Evolutionary conservation across 306 rosid genomes (phyloP), one percentile per base, ranked within the genome.

Genomic region (Parietaria judaica): DNA sequence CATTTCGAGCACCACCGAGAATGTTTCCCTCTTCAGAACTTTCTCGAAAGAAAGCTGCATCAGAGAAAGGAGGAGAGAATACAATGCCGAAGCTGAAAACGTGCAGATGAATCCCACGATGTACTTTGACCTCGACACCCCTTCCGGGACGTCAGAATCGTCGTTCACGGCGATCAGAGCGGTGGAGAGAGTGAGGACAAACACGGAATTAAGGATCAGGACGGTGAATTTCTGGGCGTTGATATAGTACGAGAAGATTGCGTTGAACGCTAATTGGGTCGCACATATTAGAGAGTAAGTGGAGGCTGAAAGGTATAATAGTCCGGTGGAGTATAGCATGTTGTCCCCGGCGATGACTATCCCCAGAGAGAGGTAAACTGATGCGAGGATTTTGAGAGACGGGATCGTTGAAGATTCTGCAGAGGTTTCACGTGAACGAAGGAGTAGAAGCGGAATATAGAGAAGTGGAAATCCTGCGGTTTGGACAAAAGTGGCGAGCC

Each of bases 271-370:
- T 47, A 57, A 57, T 7, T 57, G 48, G 14, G 61, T 36, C n/a
- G n/a, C 61, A 57, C 61, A 57, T 3, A 57, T 38, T 11, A 57
- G 61, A 47, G 61, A 57, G 44, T 12, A 38, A 15, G 38, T 57
- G 1, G 61, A 57, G 16, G n/a, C 61, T 6, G 47, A 47, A 57
- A 57, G 48, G 48, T 57, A 10, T 5, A n/a, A 36, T 17, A 57
- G 61, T 11, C 44, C 47, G 6, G n/a, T 57, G 46, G 47, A 57
- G 38, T 57, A 57, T 34, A 57, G 38, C 14, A 57, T 0, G 46
- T n/a, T 57, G 61, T 36, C 46, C 14, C 31, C 61, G 6, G 41
- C 45, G 13, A 57, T 23, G 13, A 57, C 36, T 23, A 37, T 36
- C 17, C 48, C 61, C 6, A 57, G 38, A 14, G 61, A 57, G 44